Conservation (phyloP, 148 eudicot genomes). For the Chenopodium quinoa region DNA sequence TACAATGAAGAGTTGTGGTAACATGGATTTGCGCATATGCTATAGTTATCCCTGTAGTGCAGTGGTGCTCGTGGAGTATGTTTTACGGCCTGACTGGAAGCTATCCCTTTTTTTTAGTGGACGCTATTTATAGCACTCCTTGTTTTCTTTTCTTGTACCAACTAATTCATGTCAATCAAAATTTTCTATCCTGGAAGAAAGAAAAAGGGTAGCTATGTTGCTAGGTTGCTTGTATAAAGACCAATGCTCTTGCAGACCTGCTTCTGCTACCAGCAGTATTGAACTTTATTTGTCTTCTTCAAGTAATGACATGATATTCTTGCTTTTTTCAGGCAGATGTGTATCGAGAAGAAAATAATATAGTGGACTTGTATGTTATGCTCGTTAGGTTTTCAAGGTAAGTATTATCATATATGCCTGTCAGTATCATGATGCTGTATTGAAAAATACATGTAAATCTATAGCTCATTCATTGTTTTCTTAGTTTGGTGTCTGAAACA, state of each 20-base stretch:
- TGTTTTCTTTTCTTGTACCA: background rate
- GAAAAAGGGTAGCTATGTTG: background rate
- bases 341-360: slow-evolving; percentile 68
- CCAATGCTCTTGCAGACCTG: background rate
- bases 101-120: background rate
- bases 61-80: background rate
- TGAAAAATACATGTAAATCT: slow-evolving; percentile 9
- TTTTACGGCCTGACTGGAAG: background rate
- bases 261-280: background rate
- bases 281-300: background rate
- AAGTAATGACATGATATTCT: background rate
- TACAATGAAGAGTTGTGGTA: background rate
- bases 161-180: background rate
- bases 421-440: slow-evolving; percentile 13
- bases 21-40: background rate
- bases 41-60: background rate
- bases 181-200: background rate
- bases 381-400: slow-evolving; percentile 95
- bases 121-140: background rate
- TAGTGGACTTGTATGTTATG: slow-evolving; percentile 76
- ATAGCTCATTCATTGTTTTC: slow-evolving; percentile 27
- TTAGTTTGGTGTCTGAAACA: slow-evolving; percentile 92
- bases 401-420: slow-evolving; percentile 16
- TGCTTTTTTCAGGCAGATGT: slow-evolving; percentile 55
- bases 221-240: background rate